A percentile compares a stretch with the other conserved stretches of the same genome.
These are phyloP conservation scores for Psilocybe tampanensis DNA, from an alignment of 768 basidiomycete genomes.

Conservation along the genomic window DNA sequence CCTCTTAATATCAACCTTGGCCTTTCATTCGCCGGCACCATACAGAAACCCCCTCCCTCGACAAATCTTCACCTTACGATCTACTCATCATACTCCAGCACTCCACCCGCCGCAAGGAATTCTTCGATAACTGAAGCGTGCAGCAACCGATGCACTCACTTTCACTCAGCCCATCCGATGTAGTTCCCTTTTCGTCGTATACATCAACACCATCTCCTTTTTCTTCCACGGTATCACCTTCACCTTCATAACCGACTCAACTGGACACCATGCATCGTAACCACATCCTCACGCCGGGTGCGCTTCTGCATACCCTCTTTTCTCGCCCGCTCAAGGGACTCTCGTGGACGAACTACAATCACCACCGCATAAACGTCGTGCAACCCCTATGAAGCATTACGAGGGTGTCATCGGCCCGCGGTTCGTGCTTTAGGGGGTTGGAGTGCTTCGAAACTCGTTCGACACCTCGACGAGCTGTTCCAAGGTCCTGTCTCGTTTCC, in stretches of 20 bases:
- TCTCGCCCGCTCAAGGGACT: slow-evolving; percentile 56
- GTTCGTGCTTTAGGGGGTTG: slow-evolving; percentile 46
- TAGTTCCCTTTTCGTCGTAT: slow-evolving; percentile 32
- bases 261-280: not conserved
- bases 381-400: slow-evolving; percentile 53
- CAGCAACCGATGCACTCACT: slow-evolving; percentile 40
- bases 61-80: slow-evolving; percentile 66
- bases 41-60: slow-evolving; percentile 68
- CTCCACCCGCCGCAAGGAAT: slow-evolving; percentile 59
- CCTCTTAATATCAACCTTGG: slow-evolving; percentile 27
- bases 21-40: slow-evolving; percentile 59
- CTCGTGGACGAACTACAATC: slow-evolving; percentile 73
- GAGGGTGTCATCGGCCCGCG: slow-evolving; percentile 58
- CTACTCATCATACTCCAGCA: slow-evolving; percentile 70
- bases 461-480: slow-evolving; percentile 38
- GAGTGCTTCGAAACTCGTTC: slow-evolving; percentile 76
- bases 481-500: slow-evolving; percentile 4
- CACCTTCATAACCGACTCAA: no score
- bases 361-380: slow-evolving; percentile 26
- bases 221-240: not conserved
- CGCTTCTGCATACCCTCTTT: slow-evolving; percentile 57
- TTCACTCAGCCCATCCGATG: slow-evolving; percentile 14
- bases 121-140: slow-evolving; percentile 66
- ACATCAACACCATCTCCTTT: slow-evolving; percentile 2
- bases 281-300: slow-evolving; percentile 32